Evolutionary conservation across 768 basidiomycete genomes (phyloP).

Genomic region (Tricholoma matsutake): DNA sequence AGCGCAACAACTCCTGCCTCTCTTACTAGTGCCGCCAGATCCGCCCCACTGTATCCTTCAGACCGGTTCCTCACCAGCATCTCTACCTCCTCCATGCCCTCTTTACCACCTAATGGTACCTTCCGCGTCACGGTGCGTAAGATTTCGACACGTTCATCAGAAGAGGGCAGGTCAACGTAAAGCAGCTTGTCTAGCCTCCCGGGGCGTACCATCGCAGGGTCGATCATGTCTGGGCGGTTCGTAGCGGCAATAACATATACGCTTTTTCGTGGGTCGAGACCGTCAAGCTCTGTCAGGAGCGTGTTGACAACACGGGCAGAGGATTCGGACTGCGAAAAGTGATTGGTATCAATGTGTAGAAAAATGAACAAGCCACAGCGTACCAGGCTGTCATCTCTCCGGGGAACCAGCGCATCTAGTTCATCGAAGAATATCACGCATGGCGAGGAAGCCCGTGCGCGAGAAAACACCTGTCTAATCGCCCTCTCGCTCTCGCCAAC

Average conservation of each 20-base stretch:
- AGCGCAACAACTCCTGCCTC: constrained; percentile 90
- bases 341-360: constrained; percentile 2
- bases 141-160: constrained; percentile 80
- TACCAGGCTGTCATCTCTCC: constrained; percentile 87
- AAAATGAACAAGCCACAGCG: constrained; percentile 20
- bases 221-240: constrained; percentile 95
- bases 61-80: constrained; percentile 58
- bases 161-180: constrained; percentile 83
- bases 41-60: constrained; percentile 91
- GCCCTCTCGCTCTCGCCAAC: constrained; percentile 97
- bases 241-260: constrained; percentile 96
- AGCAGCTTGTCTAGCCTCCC: constrained; percentile 92
- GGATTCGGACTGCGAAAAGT: constrained; percentile 70
- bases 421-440: constrained; percentile 97
- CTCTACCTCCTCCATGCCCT: constrained; percentile 30
- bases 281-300: constrained; percentile 90
- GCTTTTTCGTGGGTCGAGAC: constrained; percentile 78
- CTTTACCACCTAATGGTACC: constrained; percentile 54
- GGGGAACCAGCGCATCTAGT: constrained; percentile 86
- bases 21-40: constrained; percentile 82
- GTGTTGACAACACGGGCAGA: constrained; percentile 94
- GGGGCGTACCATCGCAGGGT: constrained; percentile 97
- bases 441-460: constrained; percentile 90
- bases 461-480: constrained; percentile 90
- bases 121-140: constrained; percentile 68